Percentiles rank a stretch among this genome's conserved stretches.
These are phyloP conservation scores for Tuber indicum DNA, from an alignment of 495 filamentous ascomycete genomes.

Conservation along the genomic window DNA sequence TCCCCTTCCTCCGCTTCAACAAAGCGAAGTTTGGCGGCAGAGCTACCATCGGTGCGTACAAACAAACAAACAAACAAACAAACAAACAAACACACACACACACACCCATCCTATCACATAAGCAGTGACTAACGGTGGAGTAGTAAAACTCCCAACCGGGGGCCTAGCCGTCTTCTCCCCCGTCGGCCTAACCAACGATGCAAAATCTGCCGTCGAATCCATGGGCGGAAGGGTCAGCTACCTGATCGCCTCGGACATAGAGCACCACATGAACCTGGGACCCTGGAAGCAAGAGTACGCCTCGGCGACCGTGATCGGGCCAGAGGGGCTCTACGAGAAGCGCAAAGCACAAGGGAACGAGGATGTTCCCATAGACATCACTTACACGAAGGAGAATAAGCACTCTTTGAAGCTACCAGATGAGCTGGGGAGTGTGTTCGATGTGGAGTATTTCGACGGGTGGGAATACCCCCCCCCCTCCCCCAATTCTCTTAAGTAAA, in stretches of 20 bases:
- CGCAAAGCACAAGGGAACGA: constrained; percentile 59
- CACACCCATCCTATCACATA: background rate
- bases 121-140: background rate
- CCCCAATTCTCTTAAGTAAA: background rate
- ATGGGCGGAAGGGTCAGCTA: constrained; percentile 70
- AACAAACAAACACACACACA: background rate
- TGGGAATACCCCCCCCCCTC: background rate
- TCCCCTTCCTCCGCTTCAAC: constrained; percentile 80
- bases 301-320: constrained; percentile 67
- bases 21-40: constrained; percentile 74
- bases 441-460: constrained; percentile 70
- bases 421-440: constrained; percentile 76
- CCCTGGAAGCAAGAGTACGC: constrained; percentile 69
- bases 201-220: constrained; percentile 56
- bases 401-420: constrained; percentile 53
- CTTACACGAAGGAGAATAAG: constrained; percentile 57
- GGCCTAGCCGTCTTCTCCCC: constrained; percentile 88
- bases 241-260: constrained; percentile 76
- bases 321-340: constrained; percentile 81
- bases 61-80: constrained; percentile 12
- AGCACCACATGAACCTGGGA: constrained; percentile 87
- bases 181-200: constrained; percentile 68
- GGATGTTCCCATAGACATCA: constrained; percentile 60
- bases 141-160: constrained; percentile 57
- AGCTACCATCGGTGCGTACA: constrained; percentile 66